phyloP scores from a whole-genome alignment of 192 early-diverging fungal species.

The Oehlia diaphana region DNA sequence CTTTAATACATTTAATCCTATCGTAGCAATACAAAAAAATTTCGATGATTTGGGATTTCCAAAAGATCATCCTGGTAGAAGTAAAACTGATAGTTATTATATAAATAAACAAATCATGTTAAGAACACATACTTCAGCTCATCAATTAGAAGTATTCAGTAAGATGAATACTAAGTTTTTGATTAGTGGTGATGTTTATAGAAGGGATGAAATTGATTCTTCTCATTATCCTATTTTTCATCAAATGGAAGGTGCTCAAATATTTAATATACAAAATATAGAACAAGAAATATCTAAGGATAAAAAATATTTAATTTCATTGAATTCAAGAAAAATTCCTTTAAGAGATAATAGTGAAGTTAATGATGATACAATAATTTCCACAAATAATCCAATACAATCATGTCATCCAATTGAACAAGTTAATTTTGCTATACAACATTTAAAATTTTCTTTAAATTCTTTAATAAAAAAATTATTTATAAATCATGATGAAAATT shows the following conservation, averaged over 20 bases:
- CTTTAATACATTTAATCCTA: conserved; percentile 71
- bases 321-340: conserved; percentile 30
- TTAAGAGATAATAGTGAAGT: not conserved
- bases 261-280: too few species aligned
- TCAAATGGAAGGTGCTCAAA: conserved; percentile 90
- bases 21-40: conserved; percentile 81
- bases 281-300: too few species aligned
- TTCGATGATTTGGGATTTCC: conserved; percentile 92
- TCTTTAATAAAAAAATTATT: conserved; percentile 77
- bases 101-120: conserved; percentile 77
- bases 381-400: conserved; percentile 74
- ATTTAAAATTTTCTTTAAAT: conserved; percentile 85
- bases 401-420: conserved; percentile 61
- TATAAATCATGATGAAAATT: conserved; percentile 48
- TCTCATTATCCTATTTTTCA: conserved; percentile 98
- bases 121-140: conserved; percentile 93
- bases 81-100: conserved; percentile 90
- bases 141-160: conserved; percentile 79
- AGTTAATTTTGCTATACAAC: conserved; percentile 54
- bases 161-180: conserved; percentile 69
- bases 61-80: conserved; percentile 78
- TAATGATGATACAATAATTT: conserved; percentile 53
- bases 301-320: conserved; percentile 1
- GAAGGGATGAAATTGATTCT: conserved; percentile 94
- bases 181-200: conserved; percentile 96